These are phyloP conservation scores for Phoenix dactylifera DNA, from an alignment of 176 grass and related monocot species.

Conservation along the genomic window DNA sequence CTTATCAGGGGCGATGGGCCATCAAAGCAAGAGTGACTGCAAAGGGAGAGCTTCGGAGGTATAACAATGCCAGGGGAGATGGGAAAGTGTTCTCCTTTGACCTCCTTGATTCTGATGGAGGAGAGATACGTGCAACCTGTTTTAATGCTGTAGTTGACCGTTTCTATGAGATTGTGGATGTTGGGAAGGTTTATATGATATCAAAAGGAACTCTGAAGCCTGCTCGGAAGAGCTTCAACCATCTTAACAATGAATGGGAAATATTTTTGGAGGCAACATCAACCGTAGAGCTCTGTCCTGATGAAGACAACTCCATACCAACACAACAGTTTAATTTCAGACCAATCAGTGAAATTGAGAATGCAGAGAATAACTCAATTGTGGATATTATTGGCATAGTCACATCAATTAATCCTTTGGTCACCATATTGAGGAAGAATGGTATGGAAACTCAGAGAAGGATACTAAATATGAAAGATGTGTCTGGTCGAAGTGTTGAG, in stretches of 20 bases:
- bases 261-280: conserved; percentile 69
- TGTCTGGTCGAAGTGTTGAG: conserved; percentile 77
- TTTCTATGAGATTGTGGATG: conserved; percentile 77
- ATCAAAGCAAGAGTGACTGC: conserved; percentile 92
- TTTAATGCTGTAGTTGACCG: conserved; percentile 70
- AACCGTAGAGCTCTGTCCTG: conserved; percentile 63
- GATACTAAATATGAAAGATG: conserved; percentile 64
- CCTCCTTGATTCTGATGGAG: conserved; percentile 80
- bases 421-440: conserved; percentile 79
- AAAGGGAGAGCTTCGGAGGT: conserved; percentile 75
- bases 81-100: conserved; percentile 97
- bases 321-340: conserved; percentile 71
- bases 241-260: conserved; percentile 94
- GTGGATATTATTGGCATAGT: conserved; percentile 82
- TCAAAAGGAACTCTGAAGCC: conserved; percentile 86
- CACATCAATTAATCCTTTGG: conserved; percentile 60
- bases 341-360: conserved; percentile 71
- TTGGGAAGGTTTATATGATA: conserved; percentile 87
- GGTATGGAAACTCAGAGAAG: conserved; percentile 92
- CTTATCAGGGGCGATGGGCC: conserved; percentile 87
- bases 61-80: conserved; percentile 91
- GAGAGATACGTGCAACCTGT: conserved; percentile 84
- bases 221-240: conserved; percentile 75
- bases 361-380: conserved; percentile 53
- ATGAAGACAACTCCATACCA: conserved; percentile 76